Evolutionary conservation across 768 basidiomycete species (phyloP), one percentile per base, ranked within the genome.

Genomic region (Rubroboletus pulcherrimus): DNA sequence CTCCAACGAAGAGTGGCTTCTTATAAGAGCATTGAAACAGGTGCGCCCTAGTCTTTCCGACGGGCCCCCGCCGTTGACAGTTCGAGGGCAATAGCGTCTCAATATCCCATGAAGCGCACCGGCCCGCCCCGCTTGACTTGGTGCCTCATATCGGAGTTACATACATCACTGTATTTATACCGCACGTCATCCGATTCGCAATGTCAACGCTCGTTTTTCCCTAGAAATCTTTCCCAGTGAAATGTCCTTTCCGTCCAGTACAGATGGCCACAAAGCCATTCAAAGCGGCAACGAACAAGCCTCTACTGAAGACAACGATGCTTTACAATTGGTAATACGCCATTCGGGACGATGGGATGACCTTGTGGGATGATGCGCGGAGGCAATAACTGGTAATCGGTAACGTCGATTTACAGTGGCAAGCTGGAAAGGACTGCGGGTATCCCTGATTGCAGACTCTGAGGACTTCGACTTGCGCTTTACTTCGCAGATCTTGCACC

Each of bases 1-100:
- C 24, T 81, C 88, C 30, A 88, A 81, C 55, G 91, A 96, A 56
- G 96, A 98, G 65, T 98, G 95, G 95, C 74, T 87, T 7, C 82
- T 98, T 56, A 96, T 98, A 71, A 92, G 87, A 71, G 84, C 81
- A 29, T 76, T 97, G 65, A 96, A 97, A 71, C 79, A 82, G 33
- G 91, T 91, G 69, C 17, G 53, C 8, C 17, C 10, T 21, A 11
- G 0, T 55, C 17, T 47, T 48, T 21, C 19, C 5, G 35, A 9
- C 1, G 26, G 19, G 15, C 24, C 5, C 30, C 17, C 6, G 37
- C 51, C 24, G 38, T 19, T 56, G 49, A 62, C 37, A 33, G 12
- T 31, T 29, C 34, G 40, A 33, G 39, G 26, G 26, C 40, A 31
- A 55, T 51, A 78, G 77, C 75, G 71, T 44, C 68, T 79, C 34